Evolutionary conservation across 352 stramenopile genomes (phyloP).

Genomic region (Bremia lactucae): DNA sequence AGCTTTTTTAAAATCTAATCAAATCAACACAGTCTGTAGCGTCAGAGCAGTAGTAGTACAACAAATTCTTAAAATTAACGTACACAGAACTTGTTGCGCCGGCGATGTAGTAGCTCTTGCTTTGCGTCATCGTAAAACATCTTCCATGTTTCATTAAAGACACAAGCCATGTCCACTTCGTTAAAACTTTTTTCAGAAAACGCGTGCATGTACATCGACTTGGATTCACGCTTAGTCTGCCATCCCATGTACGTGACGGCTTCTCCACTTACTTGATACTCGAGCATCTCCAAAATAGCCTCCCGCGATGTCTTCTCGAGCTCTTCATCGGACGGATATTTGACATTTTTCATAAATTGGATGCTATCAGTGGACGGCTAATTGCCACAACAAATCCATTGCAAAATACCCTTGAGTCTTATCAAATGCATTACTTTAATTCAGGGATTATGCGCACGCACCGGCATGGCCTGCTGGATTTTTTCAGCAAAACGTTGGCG

Average conservation of each 20-base stretch:
- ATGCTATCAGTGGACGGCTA: conserved; percentile 77
- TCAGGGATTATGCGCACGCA: conserved; percentile 14
- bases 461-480: conserved; percentile 78
- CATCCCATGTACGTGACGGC: conserved; percentile 53
- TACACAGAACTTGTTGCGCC: conserved; percentile 79
- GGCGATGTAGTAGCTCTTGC: conserved; percentile 60
- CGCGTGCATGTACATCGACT: conserved; percentile 79
- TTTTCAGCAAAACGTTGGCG: conserved; percentile 79
- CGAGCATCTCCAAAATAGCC: conserved; percentile 72
- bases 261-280: conserved; percentile 70
- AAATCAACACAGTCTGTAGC: no score
- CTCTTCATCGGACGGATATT: conserved; percentile 64
- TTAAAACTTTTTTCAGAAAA: conserved; percentile 66
- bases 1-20: conserved; percentile 73
- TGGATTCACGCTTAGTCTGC: conserved; percentile 75
- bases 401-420: conserved; percentile 2
- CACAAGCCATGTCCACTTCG: conserved; percentile 54
- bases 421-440: conserved; percentile 4
- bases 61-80: conserved; percentile 9
- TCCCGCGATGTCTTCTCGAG: conserved; percentile 67
- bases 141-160: conserved; percentile 73
- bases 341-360: conserved; percentile 85
- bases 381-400: conserved; percentile 3
- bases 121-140: conserved; percentile 66
- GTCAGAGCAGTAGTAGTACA: no score